These are phyloP conservation scores for Dalbergia oliveri DNA, from an alignment of 306 rosid species.

Conservation along the genomic window DNA sequence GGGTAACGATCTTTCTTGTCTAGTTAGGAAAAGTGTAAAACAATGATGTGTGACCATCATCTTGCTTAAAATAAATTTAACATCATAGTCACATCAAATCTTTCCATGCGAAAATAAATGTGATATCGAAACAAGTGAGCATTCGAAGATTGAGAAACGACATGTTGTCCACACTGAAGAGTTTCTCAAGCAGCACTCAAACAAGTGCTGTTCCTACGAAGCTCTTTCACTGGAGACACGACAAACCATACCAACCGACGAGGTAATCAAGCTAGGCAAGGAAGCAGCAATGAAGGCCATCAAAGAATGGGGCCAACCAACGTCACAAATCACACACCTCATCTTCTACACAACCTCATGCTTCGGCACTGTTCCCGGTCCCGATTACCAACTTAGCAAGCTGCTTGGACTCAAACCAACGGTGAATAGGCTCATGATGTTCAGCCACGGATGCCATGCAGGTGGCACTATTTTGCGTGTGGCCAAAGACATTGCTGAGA, in stretches of 20 bases:
- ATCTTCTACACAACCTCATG: conserved; percentile 37
- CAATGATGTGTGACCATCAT: too few relatives aligned
- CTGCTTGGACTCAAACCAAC: conserved; percentile 22
- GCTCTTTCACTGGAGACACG: conserved; percentile 4
- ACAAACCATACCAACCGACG: not conserved
- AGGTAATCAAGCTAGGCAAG: conserved; percentile 21
- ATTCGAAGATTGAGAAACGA: conserved; percentile 29
- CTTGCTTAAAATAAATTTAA: too few relatives aligned
- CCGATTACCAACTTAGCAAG: conserved; percentile 9
- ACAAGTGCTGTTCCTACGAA: not conserved
- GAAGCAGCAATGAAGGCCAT: conserved; percentile 37
- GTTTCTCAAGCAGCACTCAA: not conserved
- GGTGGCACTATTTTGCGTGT: conserved; percentile 6
- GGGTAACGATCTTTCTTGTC: too few relatives aligned
- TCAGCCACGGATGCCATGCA: not conserved
- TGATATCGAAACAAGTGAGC: not conserved
- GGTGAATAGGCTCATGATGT: conserved; percentile 15
- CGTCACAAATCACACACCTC: conserved; percentile 37
- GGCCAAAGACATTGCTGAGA: conserved; percentile 27
- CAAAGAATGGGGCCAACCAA: conserved; percentile 28
- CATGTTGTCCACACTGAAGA: not conserved
- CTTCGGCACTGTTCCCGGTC: not conserved
- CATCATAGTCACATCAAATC: too few relatives aligned
- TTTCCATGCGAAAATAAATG: too few relatives aligned
- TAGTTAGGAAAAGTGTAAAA: too few relatives aligned